Evolutionary conservation across 768 basidiomycete species (phyloP).

Genomic region (Favolaschia claudopus): DNA sequence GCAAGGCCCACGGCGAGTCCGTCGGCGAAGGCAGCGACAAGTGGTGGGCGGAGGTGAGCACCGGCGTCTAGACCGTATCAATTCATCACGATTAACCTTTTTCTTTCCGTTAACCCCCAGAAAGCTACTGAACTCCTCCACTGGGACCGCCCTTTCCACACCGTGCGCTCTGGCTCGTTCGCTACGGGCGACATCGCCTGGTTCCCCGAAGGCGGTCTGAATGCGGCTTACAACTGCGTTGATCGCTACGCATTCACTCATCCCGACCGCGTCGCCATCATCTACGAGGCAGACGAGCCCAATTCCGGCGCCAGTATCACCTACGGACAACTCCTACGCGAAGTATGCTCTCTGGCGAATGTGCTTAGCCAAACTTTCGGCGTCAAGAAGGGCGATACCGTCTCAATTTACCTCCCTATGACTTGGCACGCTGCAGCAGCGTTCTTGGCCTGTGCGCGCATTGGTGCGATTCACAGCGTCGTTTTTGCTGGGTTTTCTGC

Average conservation of each 20-base stretch:
- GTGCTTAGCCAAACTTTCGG: conserved; percentile 84
- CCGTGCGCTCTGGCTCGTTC: conserved; percentile 85
- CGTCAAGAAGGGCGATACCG: conserved; percentile 94
- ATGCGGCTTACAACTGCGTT: conserved; percentile 96
- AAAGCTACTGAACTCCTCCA: conserved; percentile 77
- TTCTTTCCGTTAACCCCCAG: conserved; percentile 43
- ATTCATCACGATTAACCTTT: neutral
- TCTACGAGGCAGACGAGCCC: conserved; percentile 98
- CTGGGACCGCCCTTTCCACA: conserved; percentile 92
- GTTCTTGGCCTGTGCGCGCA: conserved; percentile 96
- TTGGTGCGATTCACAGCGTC: conserved; percentile 96
- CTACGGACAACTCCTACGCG: conserved; percentile 86
- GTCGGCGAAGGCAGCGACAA: conserved; percentile 79
- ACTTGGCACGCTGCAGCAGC: conserved; percentile 96
- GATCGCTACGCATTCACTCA: conserved; percentile 94
- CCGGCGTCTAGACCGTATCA: neutral
- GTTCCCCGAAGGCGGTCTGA: conserved; percentile 95
- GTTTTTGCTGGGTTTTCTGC: conserved; percentile 98
- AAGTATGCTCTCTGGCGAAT: conserved; percentile 90
- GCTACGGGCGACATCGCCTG: conserved; percentile 87
- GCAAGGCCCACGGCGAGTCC: conserved; percentile 68
- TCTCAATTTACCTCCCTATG: conserved; percentile 93
- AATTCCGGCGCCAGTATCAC: conserved; percentile 77
- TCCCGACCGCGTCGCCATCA: conserved; percentile 92
- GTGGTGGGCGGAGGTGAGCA: conserved; percentile 86